Evolutionary conservation across 192 early-diverging fungal genomes (phyloP).

Genomic region (Geranomyces variabilis): DNA sequence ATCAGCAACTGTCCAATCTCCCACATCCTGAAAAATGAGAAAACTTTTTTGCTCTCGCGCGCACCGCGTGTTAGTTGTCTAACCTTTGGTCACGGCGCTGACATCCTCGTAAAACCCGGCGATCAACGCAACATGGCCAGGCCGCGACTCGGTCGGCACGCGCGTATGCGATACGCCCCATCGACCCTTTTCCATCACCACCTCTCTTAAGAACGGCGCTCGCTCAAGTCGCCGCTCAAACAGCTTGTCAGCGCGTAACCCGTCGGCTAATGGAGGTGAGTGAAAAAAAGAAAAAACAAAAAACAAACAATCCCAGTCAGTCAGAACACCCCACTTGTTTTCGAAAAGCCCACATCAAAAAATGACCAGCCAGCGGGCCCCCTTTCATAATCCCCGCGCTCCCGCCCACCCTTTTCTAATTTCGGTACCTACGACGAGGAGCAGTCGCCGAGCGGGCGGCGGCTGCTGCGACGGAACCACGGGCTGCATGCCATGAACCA

Average conservation of each 20-base stretch:
- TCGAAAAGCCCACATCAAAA: too few relatives aligned
- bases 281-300: too few relatives aligned
- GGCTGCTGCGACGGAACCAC: constrained; percentile 64
- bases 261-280: too few relatives aligned
- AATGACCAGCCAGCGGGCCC: too few relatives aligned
- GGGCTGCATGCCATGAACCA: constrained; percentile 96
- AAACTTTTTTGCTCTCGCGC: too few relatives aligned
- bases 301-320: too few relatives aligned
- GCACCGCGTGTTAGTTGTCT: too few relatives aligned
- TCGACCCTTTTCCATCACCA: constrained; percentile 41
- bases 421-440: constrained; percentile 90
- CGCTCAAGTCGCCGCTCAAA: constrained; percentile 62
- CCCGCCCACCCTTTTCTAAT: too few relatives aligned
- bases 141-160: constrained; percentile 94
- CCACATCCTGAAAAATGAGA: too few relatives aligned
- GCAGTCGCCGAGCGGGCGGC: constrained; percentile 79
- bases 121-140: constrained; percentile 97
- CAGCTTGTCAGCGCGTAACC: constrained; percentile 89
- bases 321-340: not conserved
- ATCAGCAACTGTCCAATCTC: too few relatives aligned
- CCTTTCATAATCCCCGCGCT: too few relatives aligned
- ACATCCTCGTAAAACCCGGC: constrained; percentile 99
- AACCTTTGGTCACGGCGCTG: constrained; percentile 93
- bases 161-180: constrained; percentile 72
- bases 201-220: constrained; percentile 48